A percentile compares a stretch with the other conserved stretches of the same genome.
phyloP scores from a whole-genome alignment of 495 filamentous ascomycete species.

The Aspergillus indologenus region DNA sequence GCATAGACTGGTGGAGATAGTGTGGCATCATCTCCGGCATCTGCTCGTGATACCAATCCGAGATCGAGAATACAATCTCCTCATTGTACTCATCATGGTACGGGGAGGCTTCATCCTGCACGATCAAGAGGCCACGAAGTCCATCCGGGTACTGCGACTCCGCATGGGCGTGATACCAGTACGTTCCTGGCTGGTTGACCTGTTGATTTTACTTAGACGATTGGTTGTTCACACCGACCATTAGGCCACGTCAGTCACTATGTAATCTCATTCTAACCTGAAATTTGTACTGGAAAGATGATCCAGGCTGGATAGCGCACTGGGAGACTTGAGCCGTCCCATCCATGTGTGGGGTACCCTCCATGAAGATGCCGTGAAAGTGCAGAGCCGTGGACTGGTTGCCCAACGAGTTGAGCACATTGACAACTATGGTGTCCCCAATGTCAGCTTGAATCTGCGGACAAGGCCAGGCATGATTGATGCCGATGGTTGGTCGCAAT shows the following conservation, averaged over 20 bases:
- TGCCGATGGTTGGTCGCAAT: conserved; percentile 66
- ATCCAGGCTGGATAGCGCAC: conserved; percentile 62
- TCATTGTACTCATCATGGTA: conserved; percentile 59
- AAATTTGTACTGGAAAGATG: conserved; percentile 66
- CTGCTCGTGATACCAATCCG: conserved; percentile 64
- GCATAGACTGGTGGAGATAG: conserved; percentile 43
- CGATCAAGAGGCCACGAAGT: conserved; percentile 66
- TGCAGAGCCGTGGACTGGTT: conserved; percentile 71
- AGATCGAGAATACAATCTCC: conserved; percentile 60
- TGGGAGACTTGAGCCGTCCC: conserved; percentile 61
- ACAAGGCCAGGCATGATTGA: conserved; percentile 79
- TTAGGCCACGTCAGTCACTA: too few species aligned
- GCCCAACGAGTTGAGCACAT: conserved; percentile 70
- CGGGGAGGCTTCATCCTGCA: conserved; percentile 66
- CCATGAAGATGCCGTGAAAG: conserved; percentile 66
- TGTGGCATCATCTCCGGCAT: conserved; percentile 53
- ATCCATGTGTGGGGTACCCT: conserved; percentile 60
- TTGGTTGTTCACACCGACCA: too few species aligned
- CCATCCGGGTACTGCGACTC: conserved; percentile 78
- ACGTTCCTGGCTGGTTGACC: conserved; percentile 73
- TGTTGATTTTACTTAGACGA: too few species aligned
- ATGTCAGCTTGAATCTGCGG: conserved; percentile 65
- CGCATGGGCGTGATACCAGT: conserved; percentile 82
- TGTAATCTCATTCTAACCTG: conserved; percentile 47
- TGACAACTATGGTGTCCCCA: conserved; percentile 71